Percentiles rank a stretch among this genome's conserved stretches.
phyloP scores from a whole-genome alignment of 208 protist genomes.

The Vickermania ingenoplastis region DNA sequence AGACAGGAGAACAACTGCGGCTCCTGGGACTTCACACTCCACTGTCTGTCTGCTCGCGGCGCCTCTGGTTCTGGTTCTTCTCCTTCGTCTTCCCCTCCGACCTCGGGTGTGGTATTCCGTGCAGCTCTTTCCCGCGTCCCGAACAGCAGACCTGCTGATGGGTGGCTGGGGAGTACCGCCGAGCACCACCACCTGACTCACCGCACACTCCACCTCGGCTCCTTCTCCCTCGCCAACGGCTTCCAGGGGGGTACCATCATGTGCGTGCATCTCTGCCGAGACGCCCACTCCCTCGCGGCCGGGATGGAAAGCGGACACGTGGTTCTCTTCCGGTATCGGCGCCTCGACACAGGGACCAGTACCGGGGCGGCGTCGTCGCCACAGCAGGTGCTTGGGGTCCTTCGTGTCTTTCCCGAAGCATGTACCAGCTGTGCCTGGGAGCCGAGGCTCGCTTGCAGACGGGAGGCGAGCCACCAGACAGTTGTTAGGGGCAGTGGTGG shows the following conservation, averaged over 20 bases:
- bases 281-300: constrained; percentile 8
- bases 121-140: constrained; percentile 2
- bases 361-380: neutral
- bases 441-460: too few species aligned
- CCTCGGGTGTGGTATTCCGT: neutral
- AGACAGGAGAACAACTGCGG: too few species aligned
- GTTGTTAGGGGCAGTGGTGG: too few species aligned
- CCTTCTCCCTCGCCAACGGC: constrained; percentile 28
- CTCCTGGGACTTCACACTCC: too few species aligned
- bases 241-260: constrained; percentile 76
- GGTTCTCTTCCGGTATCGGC: neutral
- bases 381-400: constrained; percentile 17
- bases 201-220: constrained; percentile 8
- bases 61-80: neutral
- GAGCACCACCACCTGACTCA: too few species aligned
- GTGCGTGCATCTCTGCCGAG: constrained; percentile 32
- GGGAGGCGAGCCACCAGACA: too few species aligned
- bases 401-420: constrained; percentile 65
- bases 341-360: neutral
- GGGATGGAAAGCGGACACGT: constrained; percentile 72
- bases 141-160: too few species aligned
- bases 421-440: constrained; percentile 51
- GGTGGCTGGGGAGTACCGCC: too few species aligned
- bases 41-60: too few species aligned
- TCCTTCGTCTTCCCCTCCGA: neutral